phyloP scores from a whole-genome alignment of 768 basidiomycete species.

The Amanita exitialis region DNA sequence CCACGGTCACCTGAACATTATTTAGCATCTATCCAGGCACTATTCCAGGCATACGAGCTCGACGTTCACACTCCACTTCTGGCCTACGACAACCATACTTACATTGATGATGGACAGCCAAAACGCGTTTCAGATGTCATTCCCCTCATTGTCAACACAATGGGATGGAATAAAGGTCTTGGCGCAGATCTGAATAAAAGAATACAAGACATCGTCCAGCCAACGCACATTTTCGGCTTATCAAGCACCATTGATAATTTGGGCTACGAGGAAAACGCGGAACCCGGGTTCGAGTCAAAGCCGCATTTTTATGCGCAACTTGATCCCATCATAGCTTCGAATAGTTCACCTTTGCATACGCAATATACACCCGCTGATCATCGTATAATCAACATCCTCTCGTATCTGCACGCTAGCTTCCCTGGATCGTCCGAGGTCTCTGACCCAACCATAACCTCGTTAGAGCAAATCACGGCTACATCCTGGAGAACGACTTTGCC shows the following conservation, averaged over 20 bases:
- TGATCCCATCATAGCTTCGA: constrained; percentile 22
- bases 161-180: constrained; percentile 95
- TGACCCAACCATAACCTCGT: constrained; percentile 5
- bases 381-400: constrained; percentile 58
- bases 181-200: constrained; percentile 68
- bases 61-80: constrained; percentile 47
- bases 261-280: background rate
- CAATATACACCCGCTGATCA: constrained; percentile 54
- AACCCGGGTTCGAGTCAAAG: background rate
- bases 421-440: constrained; percentile 8
- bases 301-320: background rate
- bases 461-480: constrained; percentile 26
- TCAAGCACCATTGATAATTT: constrained; percentile 16
- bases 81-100: constrained; percentile 12
- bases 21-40: constrained; percentile 52
- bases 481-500: constrained; percentile 64
- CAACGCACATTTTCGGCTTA: constrained; percentile 44
- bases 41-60: constrained; percentile 57
- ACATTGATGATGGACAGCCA: constrained; percentile 14
- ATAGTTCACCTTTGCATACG: constrained; percentile 31
- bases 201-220: constrained; percentile 57
- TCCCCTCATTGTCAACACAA: constrained; percentile 89
- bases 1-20: constrained; percentile 76
- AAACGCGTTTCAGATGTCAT: constrained; percentile 44
- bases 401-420: constrained; percentile 62